These are phyloP conservation scores for Saccharomyces hybrid DNA, from an alignment of 1,139 yeast species.

Conservation along the genomic window DNA sequence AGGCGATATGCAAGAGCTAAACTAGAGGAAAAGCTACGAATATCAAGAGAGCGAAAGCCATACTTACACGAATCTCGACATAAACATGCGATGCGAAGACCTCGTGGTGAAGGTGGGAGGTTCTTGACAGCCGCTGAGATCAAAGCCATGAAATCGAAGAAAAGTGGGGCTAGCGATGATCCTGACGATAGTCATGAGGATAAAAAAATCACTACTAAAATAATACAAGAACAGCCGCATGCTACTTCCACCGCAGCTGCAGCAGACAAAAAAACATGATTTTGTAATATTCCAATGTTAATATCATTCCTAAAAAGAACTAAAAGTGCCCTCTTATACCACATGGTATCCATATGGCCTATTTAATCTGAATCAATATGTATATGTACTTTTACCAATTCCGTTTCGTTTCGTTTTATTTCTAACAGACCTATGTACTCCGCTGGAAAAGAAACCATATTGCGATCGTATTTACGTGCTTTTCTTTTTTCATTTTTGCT, in stretches of 20 bases:
- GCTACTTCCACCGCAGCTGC: not conserved
- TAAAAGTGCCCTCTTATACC: not conserved
- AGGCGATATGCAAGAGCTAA: conserved; percentile 91
- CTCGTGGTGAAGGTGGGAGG: conserved; percentile 97
- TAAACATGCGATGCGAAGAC: conserved; percentile 98
- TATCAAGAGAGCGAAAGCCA: conserved; percentile 87
- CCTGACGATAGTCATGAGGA: conserved; percentile 7
- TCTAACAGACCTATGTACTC: not conserved
- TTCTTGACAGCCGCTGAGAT: conserved; percentile 95
- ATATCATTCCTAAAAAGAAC: not conserved
- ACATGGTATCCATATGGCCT: not conserved
- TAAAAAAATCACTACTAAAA: not conserved
- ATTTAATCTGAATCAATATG: not conserved
- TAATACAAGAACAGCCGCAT: not conserved
- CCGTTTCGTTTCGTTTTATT: not conserved
- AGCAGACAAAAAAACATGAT: not conserved
- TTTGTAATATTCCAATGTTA: not conserved
- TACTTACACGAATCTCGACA: conserved; percentile 95
- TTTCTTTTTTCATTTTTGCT: not conserved
- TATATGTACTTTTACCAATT: not conserved
- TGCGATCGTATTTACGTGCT: not conserved
- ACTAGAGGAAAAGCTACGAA: conserved; percentile 79
- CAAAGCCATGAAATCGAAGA: conserved; percentile 31
- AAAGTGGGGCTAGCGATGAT: not conserved
- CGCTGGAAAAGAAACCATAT: not conserved